Percentiles rank a stretch among this genome's conserved stretches.
Evolutionary conservation across 2,329 filamentous ascomycete genomes (phyloP).

Genomic region (Hypoxylon rubiginosum): DNA sequence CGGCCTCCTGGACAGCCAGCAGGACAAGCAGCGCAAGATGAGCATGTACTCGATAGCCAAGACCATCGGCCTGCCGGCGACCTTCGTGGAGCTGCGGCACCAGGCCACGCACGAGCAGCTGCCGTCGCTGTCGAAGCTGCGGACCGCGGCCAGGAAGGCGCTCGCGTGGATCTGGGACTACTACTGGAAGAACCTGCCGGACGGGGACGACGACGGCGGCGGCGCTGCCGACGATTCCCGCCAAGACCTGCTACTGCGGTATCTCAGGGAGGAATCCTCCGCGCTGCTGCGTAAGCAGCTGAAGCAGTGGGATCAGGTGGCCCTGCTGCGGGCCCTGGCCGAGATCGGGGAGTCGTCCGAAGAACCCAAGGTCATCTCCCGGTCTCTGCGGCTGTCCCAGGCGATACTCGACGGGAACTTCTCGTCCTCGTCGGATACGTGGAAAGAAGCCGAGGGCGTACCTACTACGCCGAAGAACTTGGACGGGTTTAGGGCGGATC

Average conservation of each 20-base stretch:
- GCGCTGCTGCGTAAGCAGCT: slow-evolving; percentile 50
- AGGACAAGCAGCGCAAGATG: slow-evolving; percentile 75
- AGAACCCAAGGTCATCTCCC: slow-evolving; percentile 60
- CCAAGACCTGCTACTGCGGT: slow-evolving; percentile 55
- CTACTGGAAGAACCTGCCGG: slow-evolving; percentile 79
- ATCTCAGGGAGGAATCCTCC: slow-evolving; percentile 53
- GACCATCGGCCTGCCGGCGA: slow-evolving; percentile 76
- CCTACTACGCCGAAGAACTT: slow-evolving; percentile 36
- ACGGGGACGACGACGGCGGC: slow-evolving; percentile 17
- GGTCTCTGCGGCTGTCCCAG: slow-evolving; percentile 60
- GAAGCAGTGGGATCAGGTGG: slow-evolving; percentile 54
- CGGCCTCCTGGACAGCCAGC: slow-evolving; percentile 80
- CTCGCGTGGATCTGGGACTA: slow-evolving; percentile 89
- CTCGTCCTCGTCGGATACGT: slow-evolving; percentile 8
- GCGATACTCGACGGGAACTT: slow-evolving; percentile 54
- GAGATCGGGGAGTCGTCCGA: slow-evolving; percentile 57
- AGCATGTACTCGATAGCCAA: slow-evolving; percentile 81
- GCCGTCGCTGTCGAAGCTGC: slow-evolving; percentile 79
- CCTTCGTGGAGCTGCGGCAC: slow-evolving; percentile 90
- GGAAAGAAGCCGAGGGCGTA: not conserved
- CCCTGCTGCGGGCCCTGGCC: slow-evolving; percentile 56
- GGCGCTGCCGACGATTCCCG: slow-evolving; percentile 42
- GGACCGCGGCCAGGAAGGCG: slow-evolving; percentile 76
- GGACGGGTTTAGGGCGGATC: slow-evolving; percentile 46
- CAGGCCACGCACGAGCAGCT: slow-evolving; percentile 92